Evolutionary conservation across 352 stramenopile genomes (phyloP), one percentile per base, ranked within the genome.

Genomic region (Bremia lactucae): DNA sequence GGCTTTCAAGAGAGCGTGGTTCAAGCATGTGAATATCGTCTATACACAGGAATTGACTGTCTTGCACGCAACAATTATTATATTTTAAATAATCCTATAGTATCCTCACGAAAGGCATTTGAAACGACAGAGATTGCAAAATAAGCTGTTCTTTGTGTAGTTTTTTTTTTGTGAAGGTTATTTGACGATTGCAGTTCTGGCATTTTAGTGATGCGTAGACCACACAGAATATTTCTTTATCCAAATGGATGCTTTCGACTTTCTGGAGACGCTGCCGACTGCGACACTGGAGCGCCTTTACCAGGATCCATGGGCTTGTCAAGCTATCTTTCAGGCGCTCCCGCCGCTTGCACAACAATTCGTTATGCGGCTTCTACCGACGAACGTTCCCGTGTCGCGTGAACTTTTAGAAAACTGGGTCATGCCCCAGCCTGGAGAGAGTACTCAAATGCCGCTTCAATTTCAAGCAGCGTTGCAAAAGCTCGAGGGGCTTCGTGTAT

Each of bases 291-390:
- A 87, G 60, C 68, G 76, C 23, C 65, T 91, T 23, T 91, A 87
- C 44, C 61, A 82, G 46, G 79, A 91, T 49, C 76, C 81, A 35
- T 95, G 82, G 82, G 85, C 81, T 5, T 95, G 84, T 44, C 77
- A 92, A 49, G 84, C 84, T 11, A 73, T 95, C 3, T 88, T 94
- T 53, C 82, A 94, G 64, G 78, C 81, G 16, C 69, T 95, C 9
- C 70, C 75, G 11, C 54, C 83, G 8, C 72, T 95, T 15, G 76
- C 82, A 13, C 84, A 95, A 60, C 84, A 95, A 61, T 91, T 94
- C 36, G 79, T 94, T 0, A 87, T 95, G 73, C 83, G 83, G 2
- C 63, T 95, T 40, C 57, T 95, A 31, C 70, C 72, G 16, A 82
- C 65, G 10, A 70, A 84, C 34, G 53, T 54, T 34, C 46, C 62